A percentile compares a stretch with the other conserved stretches of the same genome.
phyloP scores from a whole-genome alignment of 495 filamentous ascomycete species.

The Penicillium egyptiacum region DNA sequence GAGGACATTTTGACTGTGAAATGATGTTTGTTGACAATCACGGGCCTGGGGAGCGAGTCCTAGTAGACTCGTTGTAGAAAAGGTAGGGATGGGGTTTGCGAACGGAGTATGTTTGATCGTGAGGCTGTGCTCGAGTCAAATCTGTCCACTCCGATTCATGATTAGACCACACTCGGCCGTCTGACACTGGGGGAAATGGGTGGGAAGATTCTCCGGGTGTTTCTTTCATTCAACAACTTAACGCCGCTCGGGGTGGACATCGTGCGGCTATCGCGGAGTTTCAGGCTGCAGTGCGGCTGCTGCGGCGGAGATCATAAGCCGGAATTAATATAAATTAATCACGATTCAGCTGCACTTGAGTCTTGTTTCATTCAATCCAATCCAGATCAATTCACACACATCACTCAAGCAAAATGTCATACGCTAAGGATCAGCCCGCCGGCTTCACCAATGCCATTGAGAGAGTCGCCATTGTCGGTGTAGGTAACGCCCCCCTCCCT shows the following conservation, averaged over 20 bases:
- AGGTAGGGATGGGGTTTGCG: too few relatives aligned
- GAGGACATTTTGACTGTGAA: too few relatives aligned
- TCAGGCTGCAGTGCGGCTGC: neutral
- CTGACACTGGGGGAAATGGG: neutral
- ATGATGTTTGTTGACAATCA: too few relatives aligned
- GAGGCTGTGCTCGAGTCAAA: neutral
- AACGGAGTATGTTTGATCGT: neutral
- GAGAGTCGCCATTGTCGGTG: constrained; percentile 52
- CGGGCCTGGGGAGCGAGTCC: too few relatives aligned
- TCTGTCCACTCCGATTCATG: neutral
- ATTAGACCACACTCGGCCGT: neutral
- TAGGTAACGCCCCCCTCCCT: constrained; percentile 29
- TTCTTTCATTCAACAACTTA: neutral
- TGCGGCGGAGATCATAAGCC: neutral
- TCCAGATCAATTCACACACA: neutral
- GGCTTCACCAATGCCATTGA: constrained; percentile 46
- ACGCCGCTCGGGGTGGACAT: constrained; percentile 1
- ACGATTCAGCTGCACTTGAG: neutral
- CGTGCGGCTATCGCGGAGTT: neutral
- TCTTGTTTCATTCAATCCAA: neutral
- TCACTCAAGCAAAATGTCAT: constrained; percentile 21
- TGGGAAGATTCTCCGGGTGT: neutral
- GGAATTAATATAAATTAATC: neutral
- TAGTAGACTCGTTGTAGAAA: too few relatives aligned
- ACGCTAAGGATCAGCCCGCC: constrained; percentile 38